phyloP scores from a whole-genome alignment of 2,329 filamentous ascomycete species.

The Chaetomium sp. region DNA sequence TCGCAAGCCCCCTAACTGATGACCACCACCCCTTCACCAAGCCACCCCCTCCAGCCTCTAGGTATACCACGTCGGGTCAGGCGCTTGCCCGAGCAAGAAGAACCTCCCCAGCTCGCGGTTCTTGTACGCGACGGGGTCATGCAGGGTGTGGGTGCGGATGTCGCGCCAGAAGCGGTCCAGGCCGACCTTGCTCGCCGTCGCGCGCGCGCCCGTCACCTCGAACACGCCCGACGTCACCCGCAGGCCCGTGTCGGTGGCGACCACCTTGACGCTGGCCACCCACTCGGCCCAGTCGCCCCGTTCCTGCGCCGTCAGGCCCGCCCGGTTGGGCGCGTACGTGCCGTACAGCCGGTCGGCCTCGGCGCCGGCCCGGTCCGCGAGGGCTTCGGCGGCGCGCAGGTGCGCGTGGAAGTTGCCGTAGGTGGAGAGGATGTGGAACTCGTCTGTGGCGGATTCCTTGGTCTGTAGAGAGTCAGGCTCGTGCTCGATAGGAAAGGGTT shows the following conservation, averaged over 20 bases:
- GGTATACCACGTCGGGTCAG: conserved; percentile 45
- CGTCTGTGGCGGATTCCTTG: conserved; percentile 60
- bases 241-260: conserved; percentile 62
- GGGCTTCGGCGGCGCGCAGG: conserved; percentile 59
- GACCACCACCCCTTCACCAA: neutral
- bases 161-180: conserved; percentile 69
- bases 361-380: conserved; percentile 58
- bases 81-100: conserved; percentile 57
- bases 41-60: neutral
- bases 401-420: conserved; percentile 67
- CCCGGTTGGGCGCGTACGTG: conserved; percentile 45
- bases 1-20: no score
- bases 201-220: conserved; percentile 62
- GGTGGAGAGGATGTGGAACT: conserved; percentile 65
- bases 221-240: conserved; percentile 63
- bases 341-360: conserved; percentile 52
- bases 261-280: conserved; percentile 64
- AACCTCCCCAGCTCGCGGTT: conserved; percentile 63
- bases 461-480: conserved; percentile 37
- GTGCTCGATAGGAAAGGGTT: rapidly evolving
- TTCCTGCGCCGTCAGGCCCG: conserved; percentile 50
- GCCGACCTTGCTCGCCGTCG: conserved; percentile 60
- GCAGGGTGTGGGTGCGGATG: conserved; percentile 65
- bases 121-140: conserved; percentile 70
- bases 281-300: conserved; percentile 64